Base-by-base conservation (phyloP, 495 filamentous ascomycete genomes). In the Aspergillus homomorphus region DNA sequence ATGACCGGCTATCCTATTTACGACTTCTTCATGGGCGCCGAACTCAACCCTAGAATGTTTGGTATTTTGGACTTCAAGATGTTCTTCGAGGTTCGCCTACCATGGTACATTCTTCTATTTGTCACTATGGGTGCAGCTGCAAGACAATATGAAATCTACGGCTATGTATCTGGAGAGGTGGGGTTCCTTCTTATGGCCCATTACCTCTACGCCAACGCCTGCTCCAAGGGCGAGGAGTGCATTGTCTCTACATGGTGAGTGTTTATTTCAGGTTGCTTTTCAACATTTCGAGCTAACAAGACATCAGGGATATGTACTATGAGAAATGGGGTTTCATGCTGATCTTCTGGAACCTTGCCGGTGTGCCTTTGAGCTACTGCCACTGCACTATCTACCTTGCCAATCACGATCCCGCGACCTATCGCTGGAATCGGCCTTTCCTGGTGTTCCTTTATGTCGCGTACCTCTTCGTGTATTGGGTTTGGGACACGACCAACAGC, bases 301-400 rank as follows among this genome's bases (percentile, higher is more conserved):
- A 3, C 12, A 9, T 9, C 43, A 85, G 83, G 83, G 94, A 98
- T 72, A 97, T 98, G 90, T 96, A 96, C 81, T 92, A 93, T 69
- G 94, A 98, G 80, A 98, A 98, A 80, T 96, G 92, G 90, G 94
- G 94, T 65, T 98, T 98, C 79, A 96, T 98, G 93, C 82, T 98
- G 54, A 96, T 96, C 74, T 98, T 98, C 84, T 98, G 94, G 94
- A 98, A 98, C 76, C 78, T 98, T 69, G 91, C 92, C 55, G 94
- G 94, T 61, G 94, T 98, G 18, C 94, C 94, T 15, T 79, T 98
- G 45, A 91, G 85, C 58, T 98, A 98, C 82, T 98, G 94, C 81
- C 93, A 98, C 80, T 95, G 89, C 81, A 92, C 89, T 38, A 80
- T 98, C 66, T 98, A 92, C 77, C 84, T 98, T 62, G 92, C 91